These are phyloP conservation scores for Aspergillus funiculosus DNA, from an alignment of 495 filamentous ascomycete genomes.

Conservation along the genomic window DNA sequence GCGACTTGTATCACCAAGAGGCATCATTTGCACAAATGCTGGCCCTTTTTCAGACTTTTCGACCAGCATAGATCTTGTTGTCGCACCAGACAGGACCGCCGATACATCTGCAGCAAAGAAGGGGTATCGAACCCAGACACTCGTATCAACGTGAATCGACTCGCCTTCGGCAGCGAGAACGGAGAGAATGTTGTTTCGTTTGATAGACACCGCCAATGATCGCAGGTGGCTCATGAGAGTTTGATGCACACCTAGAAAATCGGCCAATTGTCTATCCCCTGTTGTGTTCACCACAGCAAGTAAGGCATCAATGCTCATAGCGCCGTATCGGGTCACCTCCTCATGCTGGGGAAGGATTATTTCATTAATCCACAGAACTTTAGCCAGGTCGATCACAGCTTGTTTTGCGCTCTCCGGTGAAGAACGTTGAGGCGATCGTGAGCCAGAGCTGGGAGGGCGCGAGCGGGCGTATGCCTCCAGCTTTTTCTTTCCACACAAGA, in stretches of 20 bases:
- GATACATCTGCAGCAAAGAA: conserved; percentile 61
- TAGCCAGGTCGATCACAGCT: conserved; percentile 73
- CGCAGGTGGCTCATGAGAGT: conserved; percentile 56
- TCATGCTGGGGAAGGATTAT: conserved; percentile 53
- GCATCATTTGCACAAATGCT: conserved; percentile 60
- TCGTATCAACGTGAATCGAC: conserved; percentile 63
- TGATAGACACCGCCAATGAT: conserved; percentile 74
- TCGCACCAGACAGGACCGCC: conserved; percentile 56
- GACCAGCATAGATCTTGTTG: conserved; percentile 43
- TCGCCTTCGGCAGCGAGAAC: conserved; percentile 39
- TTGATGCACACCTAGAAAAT: conserved; percentile 50
- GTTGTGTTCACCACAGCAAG: conserved; percentile 40
- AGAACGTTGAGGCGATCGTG: conserved; percentile 15
- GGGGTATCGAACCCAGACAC: conserved; percentile 71
- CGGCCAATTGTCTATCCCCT: conserved; percentile 42
- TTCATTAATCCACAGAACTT: conserved; percentile 73
- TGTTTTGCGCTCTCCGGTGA: conserved; percentile 43
- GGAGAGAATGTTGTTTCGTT: conserved; percentile 68
- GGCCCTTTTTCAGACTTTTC: conserved; percentile 32
- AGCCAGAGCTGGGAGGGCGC: conserved; percentile 42
- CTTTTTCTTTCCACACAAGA: conserved; percentile 65
- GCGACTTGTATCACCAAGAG: conserved; percentile 62
- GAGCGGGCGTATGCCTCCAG: conserved; percentile 66
- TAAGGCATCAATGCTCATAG: conserved; percentile 40
- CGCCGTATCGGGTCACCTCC: conserved; percentile 45